Percentiles rank a stretch among this genome's conserved stretches.
Evolutionary conservation across 2,329 filamentous ascomycete species (phyloP).

Genomic region (Fusarium armeniacum): DNA sequence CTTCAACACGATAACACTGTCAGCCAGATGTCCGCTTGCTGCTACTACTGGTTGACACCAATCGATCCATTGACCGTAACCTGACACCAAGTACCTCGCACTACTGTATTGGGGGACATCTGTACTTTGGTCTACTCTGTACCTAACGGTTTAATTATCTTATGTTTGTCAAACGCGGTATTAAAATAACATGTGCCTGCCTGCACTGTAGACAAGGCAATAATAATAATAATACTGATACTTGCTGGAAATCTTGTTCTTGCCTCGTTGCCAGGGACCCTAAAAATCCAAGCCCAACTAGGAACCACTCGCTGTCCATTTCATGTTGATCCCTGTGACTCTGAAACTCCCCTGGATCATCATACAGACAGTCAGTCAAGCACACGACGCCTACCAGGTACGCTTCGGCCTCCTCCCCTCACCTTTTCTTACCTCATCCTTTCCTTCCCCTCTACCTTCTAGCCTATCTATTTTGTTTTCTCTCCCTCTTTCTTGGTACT

Average conservation of each 20-base stretch:
- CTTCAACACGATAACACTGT: neutral
- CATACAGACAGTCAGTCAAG: slow-evolving; percentile 10
- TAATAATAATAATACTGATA: slow-evolving; percentile 27
- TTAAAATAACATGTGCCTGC: slow-evolving; percentile 16
- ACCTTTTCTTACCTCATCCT: slow-evolving; percentile 28
- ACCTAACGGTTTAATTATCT: slow-evolving; percentile 9
- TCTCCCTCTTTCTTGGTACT: slow-evolving; percentile 17
- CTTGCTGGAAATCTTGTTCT: slow-evolving; percentile 20
- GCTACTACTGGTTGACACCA: neutral
- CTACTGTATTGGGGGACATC: slow-evolving; percentile 9
- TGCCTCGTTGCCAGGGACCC: slow-evolving; percentile 25
- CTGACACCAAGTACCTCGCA: slow-evolving; percentile 25
- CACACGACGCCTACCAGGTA: slow-evolving; percentile 20
- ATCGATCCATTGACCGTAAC: slow-evolving; percentile 1
- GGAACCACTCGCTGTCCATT: slow-evolving; percentile 36
- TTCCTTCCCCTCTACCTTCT: slow-evolving; percentile 7
- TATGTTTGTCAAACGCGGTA: slow-evolving; percentile 21
- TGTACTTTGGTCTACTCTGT: slow-evolving; percentile 9
- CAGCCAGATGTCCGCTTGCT: neutral
- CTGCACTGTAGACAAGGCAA: neutral
- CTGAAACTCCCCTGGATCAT: slow-evolving; percentile 51
- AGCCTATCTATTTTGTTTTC: slow-evolving; percentile 12
- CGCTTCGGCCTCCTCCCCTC: slow-evolving; percentile 23
- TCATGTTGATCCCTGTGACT: slow-evolving; percentile 49
- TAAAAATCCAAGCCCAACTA: slow-evolving; percentile 7